Conservation (phyloP, 441 rosid genomes). For the Syzygium syzygioides region DNA sequence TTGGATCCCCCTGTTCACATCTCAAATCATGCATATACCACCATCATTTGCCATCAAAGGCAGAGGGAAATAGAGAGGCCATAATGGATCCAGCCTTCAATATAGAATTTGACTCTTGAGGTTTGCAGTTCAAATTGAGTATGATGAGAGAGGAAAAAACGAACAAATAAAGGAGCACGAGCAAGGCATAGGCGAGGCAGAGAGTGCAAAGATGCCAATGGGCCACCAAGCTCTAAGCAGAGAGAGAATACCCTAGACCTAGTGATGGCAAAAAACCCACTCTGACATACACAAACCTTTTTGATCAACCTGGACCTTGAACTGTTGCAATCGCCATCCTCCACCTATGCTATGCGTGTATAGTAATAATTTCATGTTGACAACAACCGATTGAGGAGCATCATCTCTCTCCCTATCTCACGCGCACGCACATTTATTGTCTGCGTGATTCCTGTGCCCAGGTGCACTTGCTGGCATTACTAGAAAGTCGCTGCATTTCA, state of each 20-base stretch:
- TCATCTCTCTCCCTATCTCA: not conserved
- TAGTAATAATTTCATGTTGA: not conserved
- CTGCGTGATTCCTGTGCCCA: not conserved
- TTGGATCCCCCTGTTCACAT: not conserved
- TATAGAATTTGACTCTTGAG: slow-evolving; percentile 41
- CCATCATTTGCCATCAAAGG: slow-evolving; percentile 18
- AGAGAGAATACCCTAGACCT: not conserved
- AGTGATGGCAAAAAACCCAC: not conserved
- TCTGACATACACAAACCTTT: not conserved
- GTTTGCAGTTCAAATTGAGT: slow-evolving; percentile 34
- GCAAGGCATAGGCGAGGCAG: slow-evolving; percentile 17
- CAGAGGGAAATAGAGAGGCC: slow-evolving; percentile 6
- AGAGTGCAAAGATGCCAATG: slow-evolving; percentile 20
- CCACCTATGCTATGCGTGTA: not conserved
- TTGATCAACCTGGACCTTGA: not conserved
- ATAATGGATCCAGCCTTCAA: slow-evolving; percentile 33
- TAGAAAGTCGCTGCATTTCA: not conserved
- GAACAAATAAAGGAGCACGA: not conserved
- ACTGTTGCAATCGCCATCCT: not conserved
- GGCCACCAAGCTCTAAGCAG: slow-evolving; percentile 16
- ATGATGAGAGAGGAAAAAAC: slow-evolving; percentile 28
- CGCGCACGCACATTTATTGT: not conserved
- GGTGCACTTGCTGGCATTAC: not conserved
- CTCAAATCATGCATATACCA: not conserved
- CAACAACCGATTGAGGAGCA: not conserved